Conservation (phyloP, 73 alveolate species). For the Paramecium caudatum region DNA sequence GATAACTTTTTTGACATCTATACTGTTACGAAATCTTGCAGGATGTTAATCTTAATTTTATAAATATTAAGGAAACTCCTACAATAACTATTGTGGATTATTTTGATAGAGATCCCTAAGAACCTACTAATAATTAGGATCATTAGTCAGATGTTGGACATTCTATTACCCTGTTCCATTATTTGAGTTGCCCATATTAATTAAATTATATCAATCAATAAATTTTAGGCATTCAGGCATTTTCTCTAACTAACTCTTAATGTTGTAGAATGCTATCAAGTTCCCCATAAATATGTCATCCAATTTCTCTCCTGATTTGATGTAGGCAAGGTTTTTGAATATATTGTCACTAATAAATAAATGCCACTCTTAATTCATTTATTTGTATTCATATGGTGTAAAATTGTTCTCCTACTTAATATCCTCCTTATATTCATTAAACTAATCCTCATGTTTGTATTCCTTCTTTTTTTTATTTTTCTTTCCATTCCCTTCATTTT, state of each 20-base stretch:
- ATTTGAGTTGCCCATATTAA: conserved; percentile 18
- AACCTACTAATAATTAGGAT: conserved; percentile 50
- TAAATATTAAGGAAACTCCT: conserved; percentile 61
- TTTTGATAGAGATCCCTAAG: conserved; percentile 49
- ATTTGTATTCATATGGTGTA: background rate
- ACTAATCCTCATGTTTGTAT: background rate
- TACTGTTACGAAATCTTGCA: conserved; percentile 7
- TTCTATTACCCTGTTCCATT: background rate
- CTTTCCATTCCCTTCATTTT: background rate
- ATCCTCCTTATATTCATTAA: background rate
- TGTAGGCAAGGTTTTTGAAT: background rate
- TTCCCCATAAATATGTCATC: conserved; percentile 39
- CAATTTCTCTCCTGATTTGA: conserved; percentile 9
- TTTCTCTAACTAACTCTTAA: background rate
- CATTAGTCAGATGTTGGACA: conserved; percentile 51
- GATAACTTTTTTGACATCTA: conserved; percentile 43
- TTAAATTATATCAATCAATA: conserved; percentile 25
- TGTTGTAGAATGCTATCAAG: conserved; percentile 26
- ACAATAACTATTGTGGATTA: background rate
- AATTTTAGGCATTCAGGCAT: background rate
- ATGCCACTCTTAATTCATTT: background rate
- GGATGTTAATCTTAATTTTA: conserved; percentile 66
- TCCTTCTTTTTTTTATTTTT: background rate
- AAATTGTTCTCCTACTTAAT: background rate
- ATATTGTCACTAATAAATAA: background rate